Evolutionary conservation across 2,329 filamentous ascomycete species (phyloP), one percentile per base, ranked within the genome.

Genomic region (Diaporthe batatas): DNA sequence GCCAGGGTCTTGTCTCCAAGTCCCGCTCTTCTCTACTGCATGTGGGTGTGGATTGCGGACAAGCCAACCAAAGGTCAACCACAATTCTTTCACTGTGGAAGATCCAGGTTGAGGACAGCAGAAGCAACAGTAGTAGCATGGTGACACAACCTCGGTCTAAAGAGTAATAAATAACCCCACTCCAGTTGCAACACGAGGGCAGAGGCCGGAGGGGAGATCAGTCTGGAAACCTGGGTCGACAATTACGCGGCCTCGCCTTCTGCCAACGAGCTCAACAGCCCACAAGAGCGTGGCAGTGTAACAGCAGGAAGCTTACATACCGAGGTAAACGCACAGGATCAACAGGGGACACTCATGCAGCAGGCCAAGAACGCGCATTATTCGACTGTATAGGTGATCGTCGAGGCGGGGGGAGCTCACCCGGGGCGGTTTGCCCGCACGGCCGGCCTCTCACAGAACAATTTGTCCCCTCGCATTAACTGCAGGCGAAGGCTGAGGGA

Each of bases 211-310:
- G 2, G 39, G 39, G 39, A 42, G 16, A 14, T 18, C 39, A 42
- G 14, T 6, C 39, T 42, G 39, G 39, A 3, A 29, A 39, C 25
- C 47, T 67, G 47, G 62, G 47, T 39, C 32, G n/a, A 53, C 47
- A 67, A 67, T 53, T 53, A 67, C 47, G 62, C 62, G 47, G 32
- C 62, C 62, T 34, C n/a, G 32, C n/a, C 47, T 16, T 21, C 6
- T 29, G 18, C 12, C 39, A 25, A 44, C 39, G 39, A 32, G 6
- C 14, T 36, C 58, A 62, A 42, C 36, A 44, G n/a, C 39, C 57
- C 58, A 62, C 58, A 62, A 47, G 39, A 47, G 39, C 21, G 58
- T 25, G 39, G 55, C 58, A 32, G 58, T 62, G 57, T 62, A 18
- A 10, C 58, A 42, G 39, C 36, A 39, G 36, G 25, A 23, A 65